These are phyloP conservation scores for Quercus variabilis DNA, from an alignment of 306 rosid species.

Conservation along the genomic window DNA sequence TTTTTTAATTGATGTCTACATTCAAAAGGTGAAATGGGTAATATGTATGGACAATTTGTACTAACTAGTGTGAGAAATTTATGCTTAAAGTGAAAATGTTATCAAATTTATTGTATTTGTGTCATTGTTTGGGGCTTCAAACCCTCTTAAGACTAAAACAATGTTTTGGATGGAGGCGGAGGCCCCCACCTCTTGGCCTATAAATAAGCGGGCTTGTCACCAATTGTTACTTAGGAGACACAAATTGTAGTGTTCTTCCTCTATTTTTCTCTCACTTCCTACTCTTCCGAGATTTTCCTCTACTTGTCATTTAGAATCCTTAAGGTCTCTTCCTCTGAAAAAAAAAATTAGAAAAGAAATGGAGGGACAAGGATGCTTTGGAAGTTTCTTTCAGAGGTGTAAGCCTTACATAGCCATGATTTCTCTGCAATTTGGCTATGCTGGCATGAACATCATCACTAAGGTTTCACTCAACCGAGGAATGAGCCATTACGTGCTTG, in stretches of 20 bases:
- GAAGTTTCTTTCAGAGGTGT: constrained; percentile 39
- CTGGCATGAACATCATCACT: constrained; percentile 93
- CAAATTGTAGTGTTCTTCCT: constrained; percentile 48
- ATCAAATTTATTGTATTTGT: no score
- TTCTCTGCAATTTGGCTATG: constrained; percentile 84
- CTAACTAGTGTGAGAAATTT: no score
- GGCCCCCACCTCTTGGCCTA: constrained; percentile 7
- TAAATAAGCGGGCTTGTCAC: constrained; percentile 35
- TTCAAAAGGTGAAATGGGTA: no score
- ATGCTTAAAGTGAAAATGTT: no score
- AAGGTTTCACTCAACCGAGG: constrained; percentile 84
- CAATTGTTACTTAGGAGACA: constrained; percentile 44
- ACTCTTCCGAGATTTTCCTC: not conserved
- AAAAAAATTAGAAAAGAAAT: constrained; percentile 34
- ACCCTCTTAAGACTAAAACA: no score
- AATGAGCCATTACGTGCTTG: constrained; percentile 89
- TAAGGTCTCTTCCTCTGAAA: not conserved
- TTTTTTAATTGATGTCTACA: no score
- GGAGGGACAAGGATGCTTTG: constrained; percentile 38
- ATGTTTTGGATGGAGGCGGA: no score
- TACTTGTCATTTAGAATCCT: not conserved
- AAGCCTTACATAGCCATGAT: constrained; percentile 89
- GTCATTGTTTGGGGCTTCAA: no score
- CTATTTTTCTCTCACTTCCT: constrained; percentile 6
- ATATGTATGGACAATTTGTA: no score